A percentile compares a stretch with the other conserved stretches of the same genome.
phyloP scores from a whole-genome alignment of 371 early-diverging fungal genomes.

The Quaeritorhiza haematococci region DNA sequence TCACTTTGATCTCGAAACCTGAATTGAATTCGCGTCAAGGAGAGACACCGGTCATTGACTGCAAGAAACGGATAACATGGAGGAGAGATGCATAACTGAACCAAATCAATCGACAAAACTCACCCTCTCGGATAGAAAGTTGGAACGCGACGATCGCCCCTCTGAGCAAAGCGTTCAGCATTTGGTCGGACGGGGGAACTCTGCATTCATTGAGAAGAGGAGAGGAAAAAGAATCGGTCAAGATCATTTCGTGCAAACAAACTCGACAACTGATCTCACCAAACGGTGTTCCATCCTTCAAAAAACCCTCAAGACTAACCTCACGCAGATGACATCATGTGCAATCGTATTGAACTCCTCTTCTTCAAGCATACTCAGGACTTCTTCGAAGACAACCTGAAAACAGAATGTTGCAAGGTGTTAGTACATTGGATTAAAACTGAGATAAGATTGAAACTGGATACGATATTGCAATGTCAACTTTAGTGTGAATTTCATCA shows the following conservation, averaged over 20 bases:
- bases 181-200: constrained; percentile 75
- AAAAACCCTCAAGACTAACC: no score
- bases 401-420: no score
- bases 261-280: constrained; percentile 2
- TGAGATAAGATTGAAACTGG: no score
- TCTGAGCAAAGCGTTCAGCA: constrained; percentile 67
- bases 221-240: no score
- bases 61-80: no score
- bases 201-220: no score
- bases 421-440: no score
- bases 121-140: constrained; percentile 67
- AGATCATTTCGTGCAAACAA: background rate
- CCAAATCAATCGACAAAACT: background rate
- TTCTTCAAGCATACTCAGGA: constrained; percentile 40
- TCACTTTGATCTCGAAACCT: constrained; percentile 90
- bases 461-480: no score
- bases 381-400: constrained; percentile 68
- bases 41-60: no score
- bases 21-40: background rate
- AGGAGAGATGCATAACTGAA: no score
- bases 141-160: constrained; percentile 70
- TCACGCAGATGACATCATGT: constrained; percentile 59
- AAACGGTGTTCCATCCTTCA: constrained; percentile 11
- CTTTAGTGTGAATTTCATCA: background rate
- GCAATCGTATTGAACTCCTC: constrained; percentile 44